Percentiles rank a stretch among this genome's conserved stretches.
phyloP scores from a whole-genome alignment of 495 filamentous ascomycete species.

The Neurospora sp. region DNA sequence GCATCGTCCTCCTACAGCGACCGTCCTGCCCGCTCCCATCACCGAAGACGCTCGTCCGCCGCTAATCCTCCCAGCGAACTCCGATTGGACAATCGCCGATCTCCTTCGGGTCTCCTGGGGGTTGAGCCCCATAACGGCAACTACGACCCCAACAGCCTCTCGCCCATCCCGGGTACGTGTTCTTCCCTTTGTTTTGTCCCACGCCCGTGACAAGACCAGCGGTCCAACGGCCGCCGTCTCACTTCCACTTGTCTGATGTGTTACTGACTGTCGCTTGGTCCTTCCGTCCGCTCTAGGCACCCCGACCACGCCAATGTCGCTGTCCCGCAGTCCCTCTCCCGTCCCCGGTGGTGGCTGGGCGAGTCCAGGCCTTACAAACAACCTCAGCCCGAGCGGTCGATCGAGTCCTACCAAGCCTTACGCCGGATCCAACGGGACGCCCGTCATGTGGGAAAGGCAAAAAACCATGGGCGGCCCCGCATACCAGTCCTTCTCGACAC shows the following conservation, averaged over 20 bases:
- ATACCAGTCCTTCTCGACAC: slow-evolving; percentile 76
- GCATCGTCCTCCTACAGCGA: slow-evolving; percentile 35
- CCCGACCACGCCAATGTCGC: slow-evolving; percentile 54
- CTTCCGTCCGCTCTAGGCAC: slow-evolving; percentile 26
- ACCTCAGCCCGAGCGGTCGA: slow-evolving; percentile 53
- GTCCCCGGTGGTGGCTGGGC: slow-evolving; percentile 76
- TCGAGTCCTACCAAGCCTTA: slow-evolving; percentile 50
- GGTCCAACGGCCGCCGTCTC: background rate
- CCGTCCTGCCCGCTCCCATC: slow-evolving; percentile 28
- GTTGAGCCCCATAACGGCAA: slow-evolving; percentile 30
- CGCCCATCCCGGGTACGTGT: slow-evolving; percentile 35
- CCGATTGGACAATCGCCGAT: slow-evolving; percentile 23
- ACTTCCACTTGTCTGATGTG: background rate
- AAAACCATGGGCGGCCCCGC: slow-evolving; percentile 55
- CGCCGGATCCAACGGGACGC: slow-evolving; percentile 41
- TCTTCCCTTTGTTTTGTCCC: background rate
- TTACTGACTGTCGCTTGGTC: slow-evolving; percentile 7
- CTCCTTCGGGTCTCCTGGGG: slow-evolving; percentile 23
- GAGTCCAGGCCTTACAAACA: slow-evolving; percentile 57
- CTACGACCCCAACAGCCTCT: slow-evolving; percentile 27
- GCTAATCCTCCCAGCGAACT: slow-evolving; percentile 13
- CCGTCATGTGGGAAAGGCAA: slow-evolving; percentile 73
- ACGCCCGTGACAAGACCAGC: background rate
- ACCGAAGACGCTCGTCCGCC: slow-evolving; percentile 31
- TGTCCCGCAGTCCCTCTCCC: slow-evolving; percentile 78